These are phyloP conservation scores for Pachysolen tannophilus DNA, from an alignment of 805 yeast species.

Conservation along the genomic window DNA sequence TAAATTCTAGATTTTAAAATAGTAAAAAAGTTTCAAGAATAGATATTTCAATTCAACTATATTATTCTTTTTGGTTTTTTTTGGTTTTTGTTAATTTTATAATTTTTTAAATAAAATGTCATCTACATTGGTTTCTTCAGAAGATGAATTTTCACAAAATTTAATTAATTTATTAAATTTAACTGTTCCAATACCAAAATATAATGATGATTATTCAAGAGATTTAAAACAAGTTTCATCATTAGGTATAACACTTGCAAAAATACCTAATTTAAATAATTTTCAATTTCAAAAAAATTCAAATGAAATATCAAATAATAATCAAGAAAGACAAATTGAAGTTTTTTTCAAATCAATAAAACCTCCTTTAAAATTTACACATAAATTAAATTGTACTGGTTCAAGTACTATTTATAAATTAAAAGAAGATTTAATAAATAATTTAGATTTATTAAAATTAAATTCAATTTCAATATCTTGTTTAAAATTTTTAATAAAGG, in stretches of 20 bases:
- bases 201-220: background rate
- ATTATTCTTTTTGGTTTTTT: no score
- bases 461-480: constrained; percentile 22
- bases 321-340: constrained; percentile 7
- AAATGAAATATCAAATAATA: background rate
- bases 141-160: constrained; percentile 4
- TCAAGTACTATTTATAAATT: constrained; percentile 26
- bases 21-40: no score
- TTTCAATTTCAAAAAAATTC: constrained; percentile 2
- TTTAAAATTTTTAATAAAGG: constrained; percentile 31
- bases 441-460: constrained; percentile 16
- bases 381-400: constrained; percentile 18
- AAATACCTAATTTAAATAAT: constrained; percentile 1
- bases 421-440: constrained; percentile 24
- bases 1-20: no score
- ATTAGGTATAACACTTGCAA: constrained; percentile 7
- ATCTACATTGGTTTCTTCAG: constrained; percentile 1
- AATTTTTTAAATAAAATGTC: constrained; percentile 1
- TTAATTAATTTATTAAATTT: constrained; percentile 3
- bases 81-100: no score
- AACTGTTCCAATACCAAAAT: constrained; percentile 1
- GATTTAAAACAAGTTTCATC: constrained; percentile 6
- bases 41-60: no score
- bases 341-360: constrained; percentile 32
- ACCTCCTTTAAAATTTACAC: constrained; percentile 33